Evolutionary conservation across 306 rosid genomes (phyloP), one percentile per base, ranked within the genome.

Genomic region (Herpetospermum pedunculosum): DNA sequence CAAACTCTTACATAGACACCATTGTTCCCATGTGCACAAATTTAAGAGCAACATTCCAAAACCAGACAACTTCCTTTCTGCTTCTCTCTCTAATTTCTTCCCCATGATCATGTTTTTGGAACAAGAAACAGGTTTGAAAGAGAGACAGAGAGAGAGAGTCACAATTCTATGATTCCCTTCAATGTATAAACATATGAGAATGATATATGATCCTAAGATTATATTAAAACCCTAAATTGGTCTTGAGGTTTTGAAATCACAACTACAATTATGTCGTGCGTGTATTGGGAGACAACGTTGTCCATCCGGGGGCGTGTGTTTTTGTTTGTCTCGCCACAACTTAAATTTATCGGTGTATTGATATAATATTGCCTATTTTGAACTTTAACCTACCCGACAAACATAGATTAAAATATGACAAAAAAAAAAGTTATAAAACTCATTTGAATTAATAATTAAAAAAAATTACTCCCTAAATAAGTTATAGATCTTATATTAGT

Each of bases 21-120:
- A 60, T 94, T 94, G 96, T 94, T 94, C 88, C 97, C 98, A 94
- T 94, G 99, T 94, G 99, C 89, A 35, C 88, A 50, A 85, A 88
- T 88, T 92, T 85, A 90, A 90, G 84, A 83, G 92, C 96, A 90
- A 89, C 90, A 84, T 91, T 88, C 97, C 96, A 91, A 94, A 88
- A 80, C 88, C n/a, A n/a, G 76, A 85, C 95, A 86, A 85, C 89
- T 90, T 80, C 85, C 88, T 85, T 87, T 91, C 87, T 85, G 85
- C 80, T 84, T 41, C 34, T 65, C 60, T 71, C 55, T 72, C 79
- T 44, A 44, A 44, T 13, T 75, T 68, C 73, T 69, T 28, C 46
- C 62, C 72, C 58, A 55, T 78, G 41, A 78, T 81, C 86, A 84
- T 87, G 83, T 55, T 88, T 83, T 73, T 77, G 80, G 79, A 84